Conservation (phyloP, 2,329 filamentous ascomycete species). For the Penicillium sp. region DNA sequence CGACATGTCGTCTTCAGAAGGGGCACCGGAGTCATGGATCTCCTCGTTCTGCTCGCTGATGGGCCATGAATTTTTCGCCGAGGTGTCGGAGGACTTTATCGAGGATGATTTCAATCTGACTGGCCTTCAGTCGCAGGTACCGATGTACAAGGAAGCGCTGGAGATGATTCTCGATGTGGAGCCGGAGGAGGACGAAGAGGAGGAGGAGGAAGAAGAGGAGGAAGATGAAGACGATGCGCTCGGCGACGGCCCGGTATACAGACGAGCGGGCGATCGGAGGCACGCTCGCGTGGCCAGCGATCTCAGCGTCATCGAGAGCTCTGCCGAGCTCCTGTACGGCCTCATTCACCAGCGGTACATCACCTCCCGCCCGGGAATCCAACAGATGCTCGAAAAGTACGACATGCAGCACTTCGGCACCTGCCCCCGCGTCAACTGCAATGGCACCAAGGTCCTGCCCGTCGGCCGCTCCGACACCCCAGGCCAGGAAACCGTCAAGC, state of each 20-base stretch:
- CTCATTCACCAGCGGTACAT: conserved; percentile 99
- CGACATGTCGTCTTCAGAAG: conserved; percentile 49
- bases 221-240: conserved; percentile 70
- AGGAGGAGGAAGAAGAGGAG: conserved; percentile 66
- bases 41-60: conserved; percentile 93
- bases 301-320: conserved; percentile 92
- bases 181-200: conserved; percentile 78
- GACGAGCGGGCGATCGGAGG: conserved; percentile 65
- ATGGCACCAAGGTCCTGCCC: conserved; percentile 84
- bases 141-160: conserved; percentile 98
- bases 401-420: conserved; percentile 93
- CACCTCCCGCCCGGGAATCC: conserved; percentile 91
- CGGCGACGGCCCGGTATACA: conserved; percentile 53
- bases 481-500: conserved; percentile 95
- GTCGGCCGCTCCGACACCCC: conserved; percentile 94
- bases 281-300: conserved; percentile 89
- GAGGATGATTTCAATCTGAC: conserved; percentile 99
- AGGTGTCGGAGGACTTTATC: conserved; percentile 98
- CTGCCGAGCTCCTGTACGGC: conserved; percentile 96
- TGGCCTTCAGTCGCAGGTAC: conserved; percentile 89
- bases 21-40: conserved; percentile 87
- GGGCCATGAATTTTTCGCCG: conserved; percentile 98
- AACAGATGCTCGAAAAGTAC: conserved; percentile 99
- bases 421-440: conserved; percentile 93
- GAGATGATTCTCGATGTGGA: conserved; percentile 99